phyloP scores from a whole-genome alignment of 164 flowering plant genomes.

The Aristolochia contorta region DNA sequence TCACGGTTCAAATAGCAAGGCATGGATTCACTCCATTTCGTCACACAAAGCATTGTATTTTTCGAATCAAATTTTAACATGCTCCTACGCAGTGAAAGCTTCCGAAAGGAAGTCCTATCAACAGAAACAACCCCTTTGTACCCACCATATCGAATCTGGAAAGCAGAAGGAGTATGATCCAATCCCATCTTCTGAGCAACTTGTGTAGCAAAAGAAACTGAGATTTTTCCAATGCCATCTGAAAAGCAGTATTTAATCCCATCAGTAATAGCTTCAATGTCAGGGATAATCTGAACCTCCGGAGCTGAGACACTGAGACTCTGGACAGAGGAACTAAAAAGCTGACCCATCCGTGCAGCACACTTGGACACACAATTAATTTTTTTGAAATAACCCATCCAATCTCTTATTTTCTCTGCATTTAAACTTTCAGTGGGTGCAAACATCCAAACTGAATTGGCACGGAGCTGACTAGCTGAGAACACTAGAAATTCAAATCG shows the following conservation, averaged over 20 bases:
- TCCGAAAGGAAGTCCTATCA: conserved; percentile 66
- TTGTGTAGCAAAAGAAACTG: conserved; percentile 52
- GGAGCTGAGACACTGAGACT: conserved; percentile 41
- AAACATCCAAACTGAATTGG: conserved; percentile 97
- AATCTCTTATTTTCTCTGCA: conserved; percentile 65
- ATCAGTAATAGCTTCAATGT: conserved; percentile 54
- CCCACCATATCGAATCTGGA: conserved; percentile 95
- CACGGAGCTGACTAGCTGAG: conserved; percentile 93
- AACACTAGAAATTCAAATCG: conserved; percentile 83
- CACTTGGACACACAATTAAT: conserved; percentile 83
- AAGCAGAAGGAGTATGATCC: conserved; percentile 65
- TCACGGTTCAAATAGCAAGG: conserved; percentile 89
- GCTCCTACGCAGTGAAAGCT: conserved; percentile 71
- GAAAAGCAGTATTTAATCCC: conserved; percentile 82
- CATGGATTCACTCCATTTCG: conserved; percentile 63
- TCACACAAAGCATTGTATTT: conserved; percentile 72
- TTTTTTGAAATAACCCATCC: conserved; percentile 89
- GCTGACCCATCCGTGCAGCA: conserved; percentile 97
- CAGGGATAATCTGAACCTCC: conserved; percentile 72
- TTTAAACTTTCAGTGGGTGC: conserved; percentile 67
- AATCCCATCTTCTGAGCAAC: conserved; percentile 65
- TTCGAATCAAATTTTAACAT: conserved; percentile 87
- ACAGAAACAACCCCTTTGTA: conserved; percentile 92
- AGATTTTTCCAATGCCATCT: conserved; percentile 94
- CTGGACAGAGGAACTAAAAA: conserved; percentile 79